Percentiles rank a stretch among this genome's conserved stretches.
Evolutionary conservation across 2,329 filamentous ascomycete genomes (phyloP).

Genomic region (Phialophora chinensis): DNA sequence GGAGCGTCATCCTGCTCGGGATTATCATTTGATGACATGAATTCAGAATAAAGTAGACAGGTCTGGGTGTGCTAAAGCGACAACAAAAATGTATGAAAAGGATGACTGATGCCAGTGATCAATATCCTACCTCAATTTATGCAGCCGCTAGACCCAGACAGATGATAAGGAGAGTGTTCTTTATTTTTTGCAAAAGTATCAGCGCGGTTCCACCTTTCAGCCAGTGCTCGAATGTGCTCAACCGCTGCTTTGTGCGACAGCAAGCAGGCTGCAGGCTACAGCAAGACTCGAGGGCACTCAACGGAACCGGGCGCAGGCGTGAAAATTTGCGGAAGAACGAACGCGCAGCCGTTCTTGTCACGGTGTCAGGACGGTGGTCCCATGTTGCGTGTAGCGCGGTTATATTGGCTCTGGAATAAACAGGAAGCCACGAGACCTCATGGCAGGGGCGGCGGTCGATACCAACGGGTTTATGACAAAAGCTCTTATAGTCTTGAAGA

Average conservation of each 20-base stretch:
- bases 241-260: neutral
- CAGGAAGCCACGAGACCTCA: conserved; percentile 2
- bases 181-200: neutral
- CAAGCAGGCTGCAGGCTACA: neutral
- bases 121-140: conserved; percentile 10
- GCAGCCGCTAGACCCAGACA: neutral
- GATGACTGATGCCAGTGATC: neutral
- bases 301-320: neutral
- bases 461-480: neutral
- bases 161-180: neutral
- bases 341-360: neutral
- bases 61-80: neutral
- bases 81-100: neutral
- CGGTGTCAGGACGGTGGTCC: neutral
- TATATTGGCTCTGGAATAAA: conserved; percentile 2
- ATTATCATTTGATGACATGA: conserved; percentile 31
- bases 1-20: conserved; percentile 24
- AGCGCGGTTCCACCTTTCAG: neutral
- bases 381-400: neutral
- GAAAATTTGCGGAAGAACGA: conserved; percentile 3
- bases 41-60: conserved; percentile 7
- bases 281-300: neutral
- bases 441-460: neutral
- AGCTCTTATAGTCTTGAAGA: neutral
- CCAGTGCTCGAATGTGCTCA: neutral